phyloP scores from a whole-genome alignment of 164 flowering plant species.

The Tinospora cordifolia region DNA sequence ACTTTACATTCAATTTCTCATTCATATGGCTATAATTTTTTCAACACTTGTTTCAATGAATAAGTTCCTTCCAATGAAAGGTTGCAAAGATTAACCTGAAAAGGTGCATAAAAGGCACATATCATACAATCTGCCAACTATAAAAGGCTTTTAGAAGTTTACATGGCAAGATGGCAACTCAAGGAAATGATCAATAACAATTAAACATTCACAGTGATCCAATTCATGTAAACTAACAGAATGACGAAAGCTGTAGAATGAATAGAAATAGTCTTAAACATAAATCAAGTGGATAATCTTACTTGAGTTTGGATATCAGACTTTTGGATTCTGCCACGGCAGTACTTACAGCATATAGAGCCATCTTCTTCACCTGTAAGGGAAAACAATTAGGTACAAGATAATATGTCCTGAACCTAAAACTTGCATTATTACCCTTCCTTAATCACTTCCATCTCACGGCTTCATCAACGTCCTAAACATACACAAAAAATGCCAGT shows the following conservation, averaged over 20 bases:
- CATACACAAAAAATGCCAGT: neutral
- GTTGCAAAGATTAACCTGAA: neutral
- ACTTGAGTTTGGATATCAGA: constrained; percentile 21
- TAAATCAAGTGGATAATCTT: constrained; percentile 4
- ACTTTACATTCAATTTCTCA: too few relatives aligned
- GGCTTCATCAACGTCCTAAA: neutral
- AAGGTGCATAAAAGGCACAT: neutral
- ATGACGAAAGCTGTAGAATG: neutral
- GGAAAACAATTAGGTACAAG: neutral
- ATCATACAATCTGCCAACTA: neutral
- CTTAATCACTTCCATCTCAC: neutral
- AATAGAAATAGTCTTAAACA: neutral
- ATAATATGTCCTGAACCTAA: too few relatives aligned
- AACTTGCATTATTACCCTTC: neutral
- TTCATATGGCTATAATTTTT: too few relatives aligned
- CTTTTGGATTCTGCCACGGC: constrained; percentile 27
- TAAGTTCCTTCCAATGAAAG: neutral
- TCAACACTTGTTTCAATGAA: too few relatives aligned
- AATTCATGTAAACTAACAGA: neutral
- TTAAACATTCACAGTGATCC: neutral
- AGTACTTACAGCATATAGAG: constrained; percentile 29
- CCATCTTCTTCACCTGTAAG: constrained; percentile 42
- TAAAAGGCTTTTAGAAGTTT: neutral
- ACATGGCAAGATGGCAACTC: neutral
- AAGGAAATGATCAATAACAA: neutral